These are phyloP conservation scores for Cardamine occulta DNA, from an alignment of 345 rosid species.

Conservation along the genomic window DNA sequence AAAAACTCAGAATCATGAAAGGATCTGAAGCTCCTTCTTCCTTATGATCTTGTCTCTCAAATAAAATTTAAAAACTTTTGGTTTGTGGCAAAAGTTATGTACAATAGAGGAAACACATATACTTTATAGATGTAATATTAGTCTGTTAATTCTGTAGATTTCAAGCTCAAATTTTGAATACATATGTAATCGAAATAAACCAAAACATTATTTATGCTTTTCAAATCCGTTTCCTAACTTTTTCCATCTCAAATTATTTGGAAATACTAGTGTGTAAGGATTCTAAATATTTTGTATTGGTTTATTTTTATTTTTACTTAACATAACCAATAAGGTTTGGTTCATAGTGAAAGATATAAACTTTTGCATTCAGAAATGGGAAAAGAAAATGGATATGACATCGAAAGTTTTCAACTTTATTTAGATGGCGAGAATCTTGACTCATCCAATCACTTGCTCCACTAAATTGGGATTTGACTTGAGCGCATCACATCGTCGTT, in stretches of 20 bases:
- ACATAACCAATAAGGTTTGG: neutral
- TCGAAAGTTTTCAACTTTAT: slow-evolving; percentile 12
- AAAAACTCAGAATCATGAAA: slow-evolving; percentile 87
- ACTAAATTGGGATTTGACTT: slow-evolving; percentile 34
- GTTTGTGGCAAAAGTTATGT: neutral
- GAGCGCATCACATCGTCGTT: slow-evolving; percentile 15
- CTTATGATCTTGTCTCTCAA: neutral
- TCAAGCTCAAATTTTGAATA: slow-evolving; percentile 10
- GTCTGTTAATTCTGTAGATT: slow-evolving; percentile 1
- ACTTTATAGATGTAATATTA: slow-evolving; percentile 20
- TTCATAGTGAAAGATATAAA: neutral
- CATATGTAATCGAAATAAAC: neutral
- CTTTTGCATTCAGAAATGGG: neutral
- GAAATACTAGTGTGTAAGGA: neutral
- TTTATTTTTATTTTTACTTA: neutral
- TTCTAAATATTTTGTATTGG: too few species aligned
- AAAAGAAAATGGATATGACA: neutral
- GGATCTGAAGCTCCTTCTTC: slow-evolving; percentile 56
- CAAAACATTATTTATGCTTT: neutral
- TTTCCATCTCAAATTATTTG: neutral
- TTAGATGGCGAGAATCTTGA: slow-evolving; percentile 41
- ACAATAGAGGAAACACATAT: slow-evolving; percentile 10
- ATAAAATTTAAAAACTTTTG: neutral
- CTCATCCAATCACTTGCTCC: slow-evolving; percentile 32
- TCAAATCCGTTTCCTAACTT: too few species aligned